A percentile compares a stretch with the other conserved stretches of the same genome.
phyloP scores from a whole-genome alignment of 2,329 filamentous ascomycete genomes.

The Trichothecium sympodiale region DNA sequence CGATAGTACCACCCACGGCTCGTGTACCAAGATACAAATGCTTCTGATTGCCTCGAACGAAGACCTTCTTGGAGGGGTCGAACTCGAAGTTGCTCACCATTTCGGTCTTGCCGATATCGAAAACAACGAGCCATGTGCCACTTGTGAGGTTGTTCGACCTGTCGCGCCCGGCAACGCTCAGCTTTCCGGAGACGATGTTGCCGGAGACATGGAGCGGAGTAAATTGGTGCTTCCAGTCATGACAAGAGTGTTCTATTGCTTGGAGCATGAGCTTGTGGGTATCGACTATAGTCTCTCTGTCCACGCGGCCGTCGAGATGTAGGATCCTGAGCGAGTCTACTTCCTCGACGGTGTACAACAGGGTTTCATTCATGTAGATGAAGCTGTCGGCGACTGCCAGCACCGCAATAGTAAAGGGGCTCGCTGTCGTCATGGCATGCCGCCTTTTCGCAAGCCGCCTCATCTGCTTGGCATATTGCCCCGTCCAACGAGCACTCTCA shows the following conservation, averaged over 20 bases:
- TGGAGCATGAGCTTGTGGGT: slow-evolving; percentile 29
- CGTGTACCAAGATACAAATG: too few relatives aligned
- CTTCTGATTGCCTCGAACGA: too few relatives aligned
- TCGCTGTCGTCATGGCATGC: slow-evolving; percentile 46
- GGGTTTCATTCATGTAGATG: slow-evolving; percentile 48
- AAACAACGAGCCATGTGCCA: too few relatives aligned
- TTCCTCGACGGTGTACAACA: slow-evolving; percentile 48
- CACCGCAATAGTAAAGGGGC: slow-evolving; percentile 50
- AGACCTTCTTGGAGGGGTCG: too few relatives aligned
- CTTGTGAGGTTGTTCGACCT: too few relatives aligned
- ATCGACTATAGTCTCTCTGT: slow-evolving; percentile 44
- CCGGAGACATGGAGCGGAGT: slow-evolving; percentile 43
- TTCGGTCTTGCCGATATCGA: too few relatives aligned
- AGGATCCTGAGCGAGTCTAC: slow-evolving; percentile 40
- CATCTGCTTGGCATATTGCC: slow-evolving; percentile 16
- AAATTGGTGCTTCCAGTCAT: slow-evolving; percentile 31
- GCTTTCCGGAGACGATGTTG: slow-evolving; percentile 47
- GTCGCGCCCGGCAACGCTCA: too few relatives aligned
- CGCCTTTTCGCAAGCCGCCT: slow-evolving; percentile 50
- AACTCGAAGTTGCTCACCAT: too few relatives aligned
- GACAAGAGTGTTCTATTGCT: slow-evolving; percentile 22
- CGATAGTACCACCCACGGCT: too few relatives aligned
- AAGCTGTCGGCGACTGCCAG: slow-evolving; percentile 51
- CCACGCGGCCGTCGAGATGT: slow-evolving; percentile 38
- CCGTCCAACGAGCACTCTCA: not conserved